These are phyloP conservation scores for Shiraia bambusicola DNA, from an alignment of 2,329 filamentous ascomycete species.

Conservation along the genomic window DNA sequence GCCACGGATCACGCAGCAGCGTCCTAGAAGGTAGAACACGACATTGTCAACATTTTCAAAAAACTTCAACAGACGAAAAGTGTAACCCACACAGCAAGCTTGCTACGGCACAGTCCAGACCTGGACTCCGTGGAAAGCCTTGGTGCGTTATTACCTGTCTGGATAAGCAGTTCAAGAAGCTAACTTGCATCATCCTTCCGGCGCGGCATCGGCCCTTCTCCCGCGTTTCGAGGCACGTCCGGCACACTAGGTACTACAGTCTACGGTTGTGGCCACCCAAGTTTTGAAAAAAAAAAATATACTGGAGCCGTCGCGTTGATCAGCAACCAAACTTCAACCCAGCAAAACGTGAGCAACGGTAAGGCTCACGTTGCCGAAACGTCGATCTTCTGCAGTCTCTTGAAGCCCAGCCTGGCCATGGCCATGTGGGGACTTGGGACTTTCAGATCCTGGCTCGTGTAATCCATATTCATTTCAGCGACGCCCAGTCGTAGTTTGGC, in stretches of 20 bases:
- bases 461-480: no score
- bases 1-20: conserved; percentile 9
- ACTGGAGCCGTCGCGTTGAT: no score
- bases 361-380: no score
- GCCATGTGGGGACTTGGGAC: no score
- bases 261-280: conserved; percentile 2
- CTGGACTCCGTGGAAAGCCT: conserved; percentile 4
- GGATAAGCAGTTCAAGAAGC: conserved; percentile 8
- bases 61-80: conserved; percentile 1
- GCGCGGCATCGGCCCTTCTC: conserved; percentile 23
- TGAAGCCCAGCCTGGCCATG: no score
- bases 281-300: no score
- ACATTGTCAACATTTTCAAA: conserved; percentile 10
- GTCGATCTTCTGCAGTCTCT: no score
- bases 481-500: no score
- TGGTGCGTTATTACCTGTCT: conserved; percentile 1
- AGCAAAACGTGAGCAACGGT: no score
- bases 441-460: no score
- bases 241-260: no score
- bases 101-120: not conserved
- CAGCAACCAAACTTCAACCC: no score
- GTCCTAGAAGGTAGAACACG: conserved; percentile 16
- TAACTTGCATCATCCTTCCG: conserved; percentile 18
- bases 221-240: conserved; percentile 15
- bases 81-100: not conserved